A percentile compares a stretch with the other conserved stretches of the same genome.
These are phyloP conservation scores for Phytophthora ohioensis DNA, from an alignment of 352 stramenopile genomes.

Conservation along the genomic window DNA sequence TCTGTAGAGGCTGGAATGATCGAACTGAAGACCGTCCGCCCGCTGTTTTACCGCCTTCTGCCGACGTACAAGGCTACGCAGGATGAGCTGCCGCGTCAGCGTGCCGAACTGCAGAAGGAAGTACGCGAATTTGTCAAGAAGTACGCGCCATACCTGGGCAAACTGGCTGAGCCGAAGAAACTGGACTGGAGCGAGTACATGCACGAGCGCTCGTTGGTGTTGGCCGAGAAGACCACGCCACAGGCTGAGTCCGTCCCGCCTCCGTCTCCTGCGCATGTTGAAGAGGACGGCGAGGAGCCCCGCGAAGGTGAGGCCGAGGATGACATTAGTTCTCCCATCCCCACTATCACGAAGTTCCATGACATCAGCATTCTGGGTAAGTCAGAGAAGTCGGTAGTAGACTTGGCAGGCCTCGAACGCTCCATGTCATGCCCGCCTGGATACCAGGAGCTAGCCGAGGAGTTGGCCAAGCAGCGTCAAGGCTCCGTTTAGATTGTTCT, in stretches of 20 bases:
- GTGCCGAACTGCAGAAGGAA: conserved; percentile 75
- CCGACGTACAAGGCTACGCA: conserved; percentile 83
- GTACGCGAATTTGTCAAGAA: conserved; percentile 84
- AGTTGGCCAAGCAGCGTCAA: conserved; percentile 41
- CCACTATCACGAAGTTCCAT: conserved; percentile 81
- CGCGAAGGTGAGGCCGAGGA: conserved; percentile 37
- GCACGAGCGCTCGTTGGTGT: conserved; percentile 63
- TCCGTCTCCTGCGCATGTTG: conserved; percentile 22
- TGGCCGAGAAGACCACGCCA: conserved; percentile 44
- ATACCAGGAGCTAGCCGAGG: conserved; percentile 66
- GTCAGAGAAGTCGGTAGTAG: conserved; percentile 75
- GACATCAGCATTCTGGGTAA: conserved; percentile 84
- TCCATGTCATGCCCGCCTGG: conserved; percentile 83
- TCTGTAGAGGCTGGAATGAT: conserved; percentile 90
- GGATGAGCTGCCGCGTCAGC: conserved; percentile 76
- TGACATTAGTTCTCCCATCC: conserved; percentile 37
- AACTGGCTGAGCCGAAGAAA: conserved; percentile 72
- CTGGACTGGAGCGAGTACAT: conserved; percentile 90
- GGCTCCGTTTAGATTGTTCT: conserved; percentile 29
- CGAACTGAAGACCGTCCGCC: conserved; percentile 86
- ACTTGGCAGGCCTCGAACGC: conserved; percentile 69
- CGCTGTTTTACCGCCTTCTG: conserved; percentile 83
- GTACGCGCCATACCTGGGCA: conserved; percentile 65
- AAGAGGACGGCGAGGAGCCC: conserved; percentile 37
- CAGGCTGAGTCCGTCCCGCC: conserved; percentile 28